phyloP scores from a whole-genome alignment of 208 protist species.

The Acanthamoeba culbertsoni region DNA sequence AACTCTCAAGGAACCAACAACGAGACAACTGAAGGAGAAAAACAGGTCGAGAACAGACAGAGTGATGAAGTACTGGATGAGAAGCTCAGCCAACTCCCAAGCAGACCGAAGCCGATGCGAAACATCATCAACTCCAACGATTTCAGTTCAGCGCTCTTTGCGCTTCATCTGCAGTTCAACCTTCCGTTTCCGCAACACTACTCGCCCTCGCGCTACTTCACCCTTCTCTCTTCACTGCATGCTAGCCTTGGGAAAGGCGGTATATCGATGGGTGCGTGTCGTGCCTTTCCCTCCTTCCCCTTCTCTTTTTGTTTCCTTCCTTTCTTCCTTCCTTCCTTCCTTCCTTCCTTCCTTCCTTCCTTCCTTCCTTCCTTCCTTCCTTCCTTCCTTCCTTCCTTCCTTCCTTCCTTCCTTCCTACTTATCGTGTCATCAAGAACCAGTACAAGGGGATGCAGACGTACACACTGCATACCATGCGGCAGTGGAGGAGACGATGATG shows the following conservation, averaged over 20 bases:
- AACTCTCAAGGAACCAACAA: too few relatives aligned
- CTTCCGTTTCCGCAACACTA: background rate
- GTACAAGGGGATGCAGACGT: background rate
- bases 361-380: background rate
- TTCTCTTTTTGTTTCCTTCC: background rate
- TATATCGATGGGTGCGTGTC: background rate
- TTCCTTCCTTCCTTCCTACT: background rate
- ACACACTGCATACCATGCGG: background rate
- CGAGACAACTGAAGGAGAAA: too few relatives aligned
- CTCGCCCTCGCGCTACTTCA: background rate
- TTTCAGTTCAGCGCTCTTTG: background rate
- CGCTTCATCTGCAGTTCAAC: background rate
- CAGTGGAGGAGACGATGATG: background rate
- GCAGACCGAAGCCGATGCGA: background rate
- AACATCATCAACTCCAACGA: slow-evolving; percentile 48
- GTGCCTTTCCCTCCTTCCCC: background rate
- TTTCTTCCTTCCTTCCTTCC: background rate
- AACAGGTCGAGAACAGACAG: background rate
- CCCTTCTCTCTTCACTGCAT: background rate
- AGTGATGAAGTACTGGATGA: background rate
- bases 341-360: background rate
- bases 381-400: background rate
- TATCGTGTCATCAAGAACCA: background rate
- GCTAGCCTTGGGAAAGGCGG: background rate
- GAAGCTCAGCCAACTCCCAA: background rate